Evolutionary conservation across 176 grass and related monocot species (phyloP).

Genomic region (Carex cristatella): DNA sequence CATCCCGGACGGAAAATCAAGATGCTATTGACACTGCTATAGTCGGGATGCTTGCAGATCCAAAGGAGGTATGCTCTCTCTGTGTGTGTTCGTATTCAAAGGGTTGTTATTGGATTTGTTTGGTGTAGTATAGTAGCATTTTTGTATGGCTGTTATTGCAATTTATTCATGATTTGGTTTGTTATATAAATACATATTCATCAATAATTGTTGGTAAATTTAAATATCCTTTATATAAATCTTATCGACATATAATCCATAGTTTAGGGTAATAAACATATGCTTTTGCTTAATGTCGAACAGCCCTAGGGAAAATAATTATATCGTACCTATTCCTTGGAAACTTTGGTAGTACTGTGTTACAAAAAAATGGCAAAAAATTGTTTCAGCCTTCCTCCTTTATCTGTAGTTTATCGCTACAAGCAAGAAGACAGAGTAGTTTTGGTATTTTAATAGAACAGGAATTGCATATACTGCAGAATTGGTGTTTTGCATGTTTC

Average conservation of each 20-base stretch:
- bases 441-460: not conserved
- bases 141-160: not conserved
- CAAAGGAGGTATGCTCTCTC: conserved; percentile 58
- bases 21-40: conserved; percentile 95
- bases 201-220: conserved; percentile 1
- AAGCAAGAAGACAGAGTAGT: not conserved
- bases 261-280: not conserved
- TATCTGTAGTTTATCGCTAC: not conserved
- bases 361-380: not conserved
- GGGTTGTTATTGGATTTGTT: not conserved
- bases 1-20: conserved; percentile 83
- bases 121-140: not conserved
- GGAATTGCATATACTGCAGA: not conserved
- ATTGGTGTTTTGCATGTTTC: not conserved
- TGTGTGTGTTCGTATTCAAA: not conserved
- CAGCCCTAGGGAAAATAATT: no score
- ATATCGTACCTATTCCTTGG: no score
- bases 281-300: not conserved
- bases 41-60: conserved; percentile 90
- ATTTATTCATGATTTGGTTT: not conserved
- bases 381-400: not conserved
- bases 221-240: not conserved
- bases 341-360: not conserved
- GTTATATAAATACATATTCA: not conserved
- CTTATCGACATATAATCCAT: not conserved